Evolutionary conservation across 2,329 filamentous ascomycete species (phyloP).

Genomic region (Fusarium sp.): DNA sequence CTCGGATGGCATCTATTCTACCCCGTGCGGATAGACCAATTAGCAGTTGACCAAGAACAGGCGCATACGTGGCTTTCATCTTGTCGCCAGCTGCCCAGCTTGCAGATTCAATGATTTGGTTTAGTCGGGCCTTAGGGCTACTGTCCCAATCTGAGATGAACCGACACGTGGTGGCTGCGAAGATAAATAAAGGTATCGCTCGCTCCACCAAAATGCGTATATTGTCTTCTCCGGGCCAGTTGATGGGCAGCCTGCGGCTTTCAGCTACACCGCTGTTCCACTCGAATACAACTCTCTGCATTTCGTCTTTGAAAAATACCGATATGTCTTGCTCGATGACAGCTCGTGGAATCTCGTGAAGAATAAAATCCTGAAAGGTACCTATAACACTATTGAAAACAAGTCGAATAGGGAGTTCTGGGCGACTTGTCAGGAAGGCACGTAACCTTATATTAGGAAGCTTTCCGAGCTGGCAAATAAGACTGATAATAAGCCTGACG

Average conservation of each 20-base stretch:
- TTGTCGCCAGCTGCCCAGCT: no score
- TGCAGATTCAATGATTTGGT: no score
- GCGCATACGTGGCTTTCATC: not conserved
- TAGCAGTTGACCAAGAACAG: accelerated
- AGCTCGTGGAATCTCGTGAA: not conserved
- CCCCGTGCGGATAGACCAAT: not conserved
- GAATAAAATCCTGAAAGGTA: not conserved
- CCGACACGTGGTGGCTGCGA: not conserved
- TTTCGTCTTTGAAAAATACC: not conserved
- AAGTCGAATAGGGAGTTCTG: not conserved
- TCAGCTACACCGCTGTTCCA: not conserved
- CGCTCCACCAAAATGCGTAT: not conserved
- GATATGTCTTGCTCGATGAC: not conserved
- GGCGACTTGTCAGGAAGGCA: not conserved
- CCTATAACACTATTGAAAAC: not conserved
- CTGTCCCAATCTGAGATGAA: not conserved
- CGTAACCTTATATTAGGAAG: not conserved
- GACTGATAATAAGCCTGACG: not conserved
- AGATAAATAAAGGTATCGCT: not conserved
- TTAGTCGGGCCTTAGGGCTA: not conserved
- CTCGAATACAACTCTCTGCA: not conserved
- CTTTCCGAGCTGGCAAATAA: not conserved
- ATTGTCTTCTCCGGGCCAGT: not conserved
- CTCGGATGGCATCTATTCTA: not conserved
- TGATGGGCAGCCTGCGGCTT: not conserved